phyloP scores from a whole-genome alignment of 495 filamentous ascomycete species.

The Neurospora cerealis region DNA sequence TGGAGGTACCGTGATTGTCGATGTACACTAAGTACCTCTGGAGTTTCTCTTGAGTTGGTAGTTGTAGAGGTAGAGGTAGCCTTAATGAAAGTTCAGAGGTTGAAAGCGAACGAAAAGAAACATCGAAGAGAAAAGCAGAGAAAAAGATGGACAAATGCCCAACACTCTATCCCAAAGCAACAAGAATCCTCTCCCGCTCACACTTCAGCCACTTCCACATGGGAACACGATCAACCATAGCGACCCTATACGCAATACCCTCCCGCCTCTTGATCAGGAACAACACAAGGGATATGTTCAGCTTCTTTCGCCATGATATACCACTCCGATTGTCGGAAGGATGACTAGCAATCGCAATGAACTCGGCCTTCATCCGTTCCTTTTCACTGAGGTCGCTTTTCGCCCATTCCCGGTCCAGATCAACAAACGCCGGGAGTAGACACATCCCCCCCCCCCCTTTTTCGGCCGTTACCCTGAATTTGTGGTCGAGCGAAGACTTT shows the following conservation, averaged over 20 bases:
- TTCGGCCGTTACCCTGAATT: too few species aligned
- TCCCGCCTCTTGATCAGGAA: background rate
- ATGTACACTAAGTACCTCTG: background rate
- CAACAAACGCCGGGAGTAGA: too few species aligned
- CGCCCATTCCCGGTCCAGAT: too few species aligned
- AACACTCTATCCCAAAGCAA: background rate
- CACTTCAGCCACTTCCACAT: background rate
- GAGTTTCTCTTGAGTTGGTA: background rate
- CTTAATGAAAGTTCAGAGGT: background rate
- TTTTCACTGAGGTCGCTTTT: background rate
- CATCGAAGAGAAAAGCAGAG: too few species aligned
- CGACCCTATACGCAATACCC: background rate
- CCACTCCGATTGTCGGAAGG: background rate
- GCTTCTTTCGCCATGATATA: background rate
- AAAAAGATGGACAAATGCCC: background rate
- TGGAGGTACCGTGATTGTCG: background rate
- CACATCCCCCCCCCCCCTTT: too few species aligned
- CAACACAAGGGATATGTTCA: background rate
- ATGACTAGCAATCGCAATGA: background rate
- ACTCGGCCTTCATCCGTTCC: background rate
- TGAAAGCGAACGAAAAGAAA: background rate
- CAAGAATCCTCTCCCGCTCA: background rate
- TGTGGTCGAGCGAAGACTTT: background rate
- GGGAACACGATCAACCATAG: accelerated
- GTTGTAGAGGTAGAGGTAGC: background rate